Base-by-base conservation (phyloP, 768 basidiomycete species). In the Trametes cinnabarina region DNA sequence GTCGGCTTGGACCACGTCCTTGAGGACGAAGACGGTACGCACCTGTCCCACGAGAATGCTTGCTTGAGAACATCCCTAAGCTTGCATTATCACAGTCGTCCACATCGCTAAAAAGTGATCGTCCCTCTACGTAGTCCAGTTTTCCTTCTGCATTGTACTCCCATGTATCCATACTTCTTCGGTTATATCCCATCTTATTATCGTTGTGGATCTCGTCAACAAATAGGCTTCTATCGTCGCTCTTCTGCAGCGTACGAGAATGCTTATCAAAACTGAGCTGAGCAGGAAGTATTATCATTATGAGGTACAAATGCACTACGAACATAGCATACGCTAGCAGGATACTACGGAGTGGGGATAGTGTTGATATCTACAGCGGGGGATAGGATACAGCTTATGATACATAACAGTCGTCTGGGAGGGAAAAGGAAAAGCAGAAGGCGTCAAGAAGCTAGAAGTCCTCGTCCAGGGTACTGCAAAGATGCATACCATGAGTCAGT, bases 11-110 rank as follows among this genome's bases (percentile, higher is more conserved):
- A 94, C 20, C 94, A 95, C 66, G 70, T 87, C 10, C 72, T 96
- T 30, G 90, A 92, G 65, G 92, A 95, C 65, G 92, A 95, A 74
- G 92, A 95, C 70, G 90, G 90, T 85, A 70, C 69, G 84, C 71
- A 3, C 26, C 40, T 19, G 55, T 42, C 26, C 11, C 22, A 51
- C 10, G n/a, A n/a, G n/a, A n/a, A n/a, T 40, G 22, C 12, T 34
- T 32, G 37, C 10, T 3, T 2, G 8, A 12, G 23, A 6, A 1
- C 15, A 22, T 7, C 30, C 10, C 39, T 56, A 42, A 37, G 53
- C 60, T 60, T 17, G 62, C 63, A 35, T 64, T 32, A 22, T 25
- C n/a, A 7, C 60, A 84, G 82, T 86, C 20, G 81, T 84, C 47
- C 84, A 84, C 64, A 82, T 84, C 49, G 79, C 82, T 28, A 84